Evolutionary conservation across 441 rosid genomes (phyloP).

Genomic region (Brassica hybrid): DNA sequence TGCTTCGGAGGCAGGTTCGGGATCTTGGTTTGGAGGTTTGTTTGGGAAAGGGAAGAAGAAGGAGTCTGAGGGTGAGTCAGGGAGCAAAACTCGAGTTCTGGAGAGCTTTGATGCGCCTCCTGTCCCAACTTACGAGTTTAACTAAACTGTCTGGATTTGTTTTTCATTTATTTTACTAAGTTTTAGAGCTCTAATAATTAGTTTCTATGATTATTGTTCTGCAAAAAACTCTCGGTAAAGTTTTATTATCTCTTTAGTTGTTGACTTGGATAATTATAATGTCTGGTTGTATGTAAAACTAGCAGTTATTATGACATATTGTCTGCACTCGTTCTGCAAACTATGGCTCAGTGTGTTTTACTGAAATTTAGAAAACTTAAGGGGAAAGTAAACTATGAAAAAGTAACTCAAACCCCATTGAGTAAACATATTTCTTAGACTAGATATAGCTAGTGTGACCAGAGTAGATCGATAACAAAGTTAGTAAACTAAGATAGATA

Average conservation of each 20-base stretch:
- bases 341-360: neutral
- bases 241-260: neutral
- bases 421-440: no score
- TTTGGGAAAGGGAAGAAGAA: neutral
- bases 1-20: conserved; percentile 3
- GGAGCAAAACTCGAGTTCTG: neutral
- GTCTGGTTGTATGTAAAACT: conserved; percentile 1
- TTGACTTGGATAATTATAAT: neutral
- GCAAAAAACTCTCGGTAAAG: neutral
- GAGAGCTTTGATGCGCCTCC: conserved; percentile 12
- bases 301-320: neutral
- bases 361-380: neutral
- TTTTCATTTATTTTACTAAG: neutral
- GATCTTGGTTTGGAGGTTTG: conserved; percentile 1
- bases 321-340: neutral
- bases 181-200: neutral
- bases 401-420: no score
- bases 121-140: conserved; percentile 4
- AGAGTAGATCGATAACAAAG: no score
- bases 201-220: neutral
- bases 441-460: no score
- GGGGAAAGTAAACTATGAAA: neutral
- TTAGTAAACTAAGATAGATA: no score
- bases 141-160: neutral
- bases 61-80: neutral